A percentile compares a stretch with the other conserved stretches of the same genome.
These are phyloP conservation scores for Solanum chmielewskii DNA, from an alignment of 257 asterid genomes.

Conservation along the genomic window DNA sequence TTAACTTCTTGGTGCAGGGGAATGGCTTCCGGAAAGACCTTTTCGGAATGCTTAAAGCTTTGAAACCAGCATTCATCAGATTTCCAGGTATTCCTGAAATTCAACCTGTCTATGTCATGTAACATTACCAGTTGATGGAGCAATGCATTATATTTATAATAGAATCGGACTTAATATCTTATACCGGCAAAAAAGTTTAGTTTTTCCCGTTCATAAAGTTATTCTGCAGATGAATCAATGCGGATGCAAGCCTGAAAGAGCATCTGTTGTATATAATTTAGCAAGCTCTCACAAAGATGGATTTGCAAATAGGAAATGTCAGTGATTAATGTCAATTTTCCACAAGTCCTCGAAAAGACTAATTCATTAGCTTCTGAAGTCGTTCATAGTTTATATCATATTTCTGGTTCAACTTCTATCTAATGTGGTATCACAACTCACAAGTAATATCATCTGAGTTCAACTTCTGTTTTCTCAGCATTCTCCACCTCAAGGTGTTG, in stretches of 20 bases:
- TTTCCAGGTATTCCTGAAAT: conserved; percentile 59
- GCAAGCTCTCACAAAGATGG: background rate
- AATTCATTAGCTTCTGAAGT: background rate
- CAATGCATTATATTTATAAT: background rate
- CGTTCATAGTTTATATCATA: background rate
- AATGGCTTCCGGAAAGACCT: conserved; percentile 92
- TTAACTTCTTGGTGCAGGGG: conserved; percentile 30
- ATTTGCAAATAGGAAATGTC: background rate
- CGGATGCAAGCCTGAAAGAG: background rate
- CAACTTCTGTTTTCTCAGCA: background rate
- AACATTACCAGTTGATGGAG: background rate
- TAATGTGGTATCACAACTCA: background rate
- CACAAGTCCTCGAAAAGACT: background rate
- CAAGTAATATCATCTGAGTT: background rate
- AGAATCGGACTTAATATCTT: background rate
- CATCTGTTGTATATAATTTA: background rate
- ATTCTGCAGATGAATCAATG: background rate
- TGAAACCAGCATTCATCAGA: conserved; percentile 74
- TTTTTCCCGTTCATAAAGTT: background rate
- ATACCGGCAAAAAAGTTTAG: background rate
- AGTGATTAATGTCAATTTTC: background rate
- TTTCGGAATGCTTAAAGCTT: conserved; percentile 50
- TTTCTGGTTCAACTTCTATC: background rate
- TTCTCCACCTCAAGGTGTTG: background rate
- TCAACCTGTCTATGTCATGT: background rate